Evolutionary conservation across 2,329 filamentous ascomycete species (phyloP).

Genomic region (Escovopsis weberi): DNA sequence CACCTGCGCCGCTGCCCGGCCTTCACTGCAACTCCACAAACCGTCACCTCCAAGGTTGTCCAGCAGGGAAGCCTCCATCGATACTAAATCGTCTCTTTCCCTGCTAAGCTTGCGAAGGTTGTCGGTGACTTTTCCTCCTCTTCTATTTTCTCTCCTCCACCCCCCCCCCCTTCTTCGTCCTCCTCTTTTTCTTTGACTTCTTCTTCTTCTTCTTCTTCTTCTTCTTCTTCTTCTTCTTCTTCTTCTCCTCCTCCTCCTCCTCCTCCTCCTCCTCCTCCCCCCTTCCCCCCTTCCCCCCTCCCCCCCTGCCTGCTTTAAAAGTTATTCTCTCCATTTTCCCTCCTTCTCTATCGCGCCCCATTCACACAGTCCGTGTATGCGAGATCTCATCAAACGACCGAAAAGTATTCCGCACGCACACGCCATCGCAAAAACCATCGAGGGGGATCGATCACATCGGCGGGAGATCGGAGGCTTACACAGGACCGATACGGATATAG

Average conservation of each 20-base stretch:
- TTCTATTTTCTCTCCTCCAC: slow-evolving; percentile 1
- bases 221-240: not conserved
- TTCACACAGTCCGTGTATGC: too few species aligned
- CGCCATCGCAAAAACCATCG: not conserved
- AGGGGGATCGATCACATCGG: too few species aligned
- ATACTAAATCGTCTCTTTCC: too few species aligned
- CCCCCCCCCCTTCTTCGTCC: not conserved
- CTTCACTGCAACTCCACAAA: too few species aligned
- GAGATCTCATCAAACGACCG: too few species aligned
- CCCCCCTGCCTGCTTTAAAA: not conserved
- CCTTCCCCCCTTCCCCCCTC: not conserved
- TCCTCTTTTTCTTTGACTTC: not conserved
- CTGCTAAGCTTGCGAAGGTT: not conserved
- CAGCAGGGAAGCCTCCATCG: too few species aligned
- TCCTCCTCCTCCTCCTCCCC: slow-evolving; percentile 1
- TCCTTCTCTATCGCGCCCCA: too few species aligned
- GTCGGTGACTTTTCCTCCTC: slow-evolving; percentile 1
- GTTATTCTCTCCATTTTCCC: too few species aligned
- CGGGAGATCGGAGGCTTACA: too few species aligned
- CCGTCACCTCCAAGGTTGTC: too few species aligned
- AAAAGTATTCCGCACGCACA: not conserved
- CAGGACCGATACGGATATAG: not conserved
- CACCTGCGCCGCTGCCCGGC: too few species aligned
- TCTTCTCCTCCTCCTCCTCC: not conserved
- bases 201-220: slow-evolving; percentile 1